These are phyloP conservation scores for Lonicera japonica DNA, from an alignment of 129 eudicot genomes.

Conservation along the genomic window DNA sequence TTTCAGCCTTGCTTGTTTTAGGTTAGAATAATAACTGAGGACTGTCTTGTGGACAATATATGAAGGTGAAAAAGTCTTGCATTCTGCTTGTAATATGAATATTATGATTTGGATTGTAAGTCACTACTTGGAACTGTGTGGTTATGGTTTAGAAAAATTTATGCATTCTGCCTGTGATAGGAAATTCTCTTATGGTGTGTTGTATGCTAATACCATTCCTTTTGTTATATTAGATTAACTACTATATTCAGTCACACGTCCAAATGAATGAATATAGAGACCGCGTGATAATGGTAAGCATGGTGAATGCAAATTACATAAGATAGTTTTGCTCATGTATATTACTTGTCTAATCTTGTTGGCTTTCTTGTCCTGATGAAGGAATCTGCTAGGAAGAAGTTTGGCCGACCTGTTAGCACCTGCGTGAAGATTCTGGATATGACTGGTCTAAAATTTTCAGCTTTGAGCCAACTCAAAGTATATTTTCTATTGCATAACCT, in stretches of 20 bases:
- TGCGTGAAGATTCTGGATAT: slow-evolving; percentile 86
- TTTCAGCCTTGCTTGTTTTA: slow-evolving; percentile 4
- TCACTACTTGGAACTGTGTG: not conserved
- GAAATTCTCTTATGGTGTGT: not conserved
- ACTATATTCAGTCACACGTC: slow-evolving; percentile 93
- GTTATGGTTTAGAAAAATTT: not conserved
- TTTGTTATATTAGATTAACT: slow-evolving; percentile 51
- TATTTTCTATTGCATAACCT: not conserved
- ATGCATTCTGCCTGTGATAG: not conserved
- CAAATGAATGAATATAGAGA: slow-evolving; percentile 96
- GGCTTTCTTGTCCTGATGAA: slow-evolving; percentile 16
- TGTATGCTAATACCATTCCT: slow-evolving; percentile 3
- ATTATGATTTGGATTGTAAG: too few relatives aligned
- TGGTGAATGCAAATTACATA: not conserved
- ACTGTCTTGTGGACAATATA: not conserved
- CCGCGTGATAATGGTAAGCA: slow-evolving; percentile 76
- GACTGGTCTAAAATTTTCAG: slow-evolving; percentile 93
- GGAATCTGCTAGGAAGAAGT: slow-evolving; percentile 73
- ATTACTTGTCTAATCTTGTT: not conserved
- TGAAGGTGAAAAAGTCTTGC: too few relatives aligned
- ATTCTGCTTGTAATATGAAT: too few relatives aligned
- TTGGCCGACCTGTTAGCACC: slow-evolving; percentile 60
- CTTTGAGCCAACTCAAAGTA: slow-evolving; percentile 84
- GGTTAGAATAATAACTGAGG: not conserved
- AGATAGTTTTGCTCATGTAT: slow-evolving; percentile 10